Evolutionary conservation across 2,329 filamentous ascomycete genomes (phyloP).

Genomic region (Coniochaeta sp.): DNA sequence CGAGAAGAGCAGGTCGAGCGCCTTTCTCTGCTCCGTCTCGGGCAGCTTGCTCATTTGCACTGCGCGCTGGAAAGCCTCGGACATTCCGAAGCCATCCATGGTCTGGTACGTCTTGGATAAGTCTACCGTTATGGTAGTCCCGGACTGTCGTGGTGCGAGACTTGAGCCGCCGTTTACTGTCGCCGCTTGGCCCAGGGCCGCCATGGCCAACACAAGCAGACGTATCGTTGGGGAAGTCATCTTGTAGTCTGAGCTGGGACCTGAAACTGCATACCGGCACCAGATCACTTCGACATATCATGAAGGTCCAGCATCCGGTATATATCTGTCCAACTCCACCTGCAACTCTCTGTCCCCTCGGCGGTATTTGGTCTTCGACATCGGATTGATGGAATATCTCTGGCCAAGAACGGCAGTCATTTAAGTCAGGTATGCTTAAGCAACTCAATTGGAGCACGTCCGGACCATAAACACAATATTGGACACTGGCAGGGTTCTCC

Average conservation of each 20-base stretch:
- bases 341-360: neutral
- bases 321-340: neutral
- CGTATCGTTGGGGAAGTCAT: neutral
- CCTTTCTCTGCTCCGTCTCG: conserved; percentile 9
- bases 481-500: neutral
- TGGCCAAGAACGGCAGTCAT: neutral
- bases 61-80: conserved; percentile 34
- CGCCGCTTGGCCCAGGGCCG: neutral
- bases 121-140: neutral
- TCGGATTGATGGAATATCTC: neutral
- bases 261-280: neutral
- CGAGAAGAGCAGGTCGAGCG: conserved; percentile 28
- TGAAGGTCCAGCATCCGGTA: neutral
- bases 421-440: neutral
- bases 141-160: neutral
- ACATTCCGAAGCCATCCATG: conserved; percentile 36
- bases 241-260: neutral
- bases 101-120: conserved; percentile 26
- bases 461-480: neutral
- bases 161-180: neutral
- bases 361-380: neutral
- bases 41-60: conserved; percentile 13
- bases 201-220: neutral
- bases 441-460: neutral
- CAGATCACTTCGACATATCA: neutral